phyloP scores from a whole-genome alignment of 805 yeast species.

The Schwanniomyces pseudopolymorphus region DNA sequence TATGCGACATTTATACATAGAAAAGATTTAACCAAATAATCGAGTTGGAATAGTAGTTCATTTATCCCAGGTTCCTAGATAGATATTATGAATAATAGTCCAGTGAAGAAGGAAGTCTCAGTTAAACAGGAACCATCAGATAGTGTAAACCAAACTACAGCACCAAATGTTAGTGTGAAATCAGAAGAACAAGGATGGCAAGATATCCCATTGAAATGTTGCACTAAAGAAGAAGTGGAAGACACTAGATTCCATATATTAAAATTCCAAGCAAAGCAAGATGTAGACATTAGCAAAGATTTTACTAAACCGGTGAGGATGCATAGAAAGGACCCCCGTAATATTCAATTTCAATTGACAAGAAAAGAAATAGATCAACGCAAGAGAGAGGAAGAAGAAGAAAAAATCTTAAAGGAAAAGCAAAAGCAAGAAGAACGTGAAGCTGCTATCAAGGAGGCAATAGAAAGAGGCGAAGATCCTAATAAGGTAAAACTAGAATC shows the following conservation, averaged over 20 bases:
- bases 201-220: slow-evolving; percentile 66
- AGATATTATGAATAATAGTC: slow-evolving; percentile 23
- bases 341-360: slow-evolving; percentile 81
- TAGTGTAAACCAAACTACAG: not conserved
- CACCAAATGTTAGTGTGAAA: slow-evolving; percentile 2
- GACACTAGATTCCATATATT: slow-evolving; percentile 77
- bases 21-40: not conserved
- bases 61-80: not conserved
- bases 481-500: slow-evolving; percentile 28
- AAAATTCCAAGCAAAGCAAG: slow-evolving; percentile 72
- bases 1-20: not conserved
- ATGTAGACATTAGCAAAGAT: slow-evolving; percentile 67
- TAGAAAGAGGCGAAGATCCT: slow-evolving; percentile 13
- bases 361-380: slow-evolving; percentile 69
- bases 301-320: slow-evolving; percentile 83
- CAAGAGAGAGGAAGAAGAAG: slow-evolving; percentile 35
- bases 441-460: slow-evolving; percentile 15
- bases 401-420: slow-evolving; percentile 20
- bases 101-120: slow-evolving; percentile 26
- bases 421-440: slow-evolving; percentile 17
- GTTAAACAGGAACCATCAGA: slow-evolving; percentile 22
- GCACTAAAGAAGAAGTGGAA: slow-evolving; percentile 67
- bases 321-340: slow-evolving; percentile 92
- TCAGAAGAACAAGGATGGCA: slow-evolving; percentile 38
- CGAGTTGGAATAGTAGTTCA: not conserved